phyloP scores from a whole-genome alignment of 2,329 filamentous ascomycete genomes.

The Monosporascus ibericus region DNA sequence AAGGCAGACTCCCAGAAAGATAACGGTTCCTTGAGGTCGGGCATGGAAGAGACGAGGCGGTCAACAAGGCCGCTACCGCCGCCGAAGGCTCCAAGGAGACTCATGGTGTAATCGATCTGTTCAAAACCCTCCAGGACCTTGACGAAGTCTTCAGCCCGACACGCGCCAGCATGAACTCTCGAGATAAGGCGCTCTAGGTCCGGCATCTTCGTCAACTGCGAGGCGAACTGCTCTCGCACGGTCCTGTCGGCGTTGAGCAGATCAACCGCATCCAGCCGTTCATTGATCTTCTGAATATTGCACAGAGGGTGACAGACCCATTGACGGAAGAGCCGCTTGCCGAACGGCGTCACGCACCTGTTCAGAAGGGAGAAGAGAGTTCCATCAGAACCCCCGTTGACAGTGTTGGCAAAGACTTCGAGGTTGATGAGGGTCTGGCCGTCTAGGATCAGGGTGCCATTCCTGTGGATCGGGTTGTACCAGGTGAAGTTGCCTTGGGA shows the following conservation, averaged over 20 bases:
- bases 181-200: conserved; percentile 93
- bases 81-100: conserved; percentile 65
- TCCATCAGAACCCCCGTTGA: conserved; percentile 76
- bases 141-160: conserved; percentile 86
- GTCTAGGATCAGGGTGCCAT: conserved; percentile 86
- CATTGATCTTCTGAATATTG: conserved; percentile 82
- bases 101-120: conserved; percentile 93
- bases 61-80: conserved; percentile 80
- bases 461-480: conserved; percentile 87
- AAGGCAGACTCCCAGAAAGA: conserved; percentile 89
- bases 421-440: conserved; percentile 96
- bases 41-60: conserved; percentile 78
- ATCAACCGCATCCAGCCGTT: conserved; percentile 85
- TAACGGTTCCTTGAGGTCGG: conserved; percentile 67
- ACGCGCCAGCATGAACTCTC: conserved; percentile 86
- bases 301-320: conserved; percentile 97
- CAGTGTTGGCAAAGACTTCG: conserved; percentile 92
- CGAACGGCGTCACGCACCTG: conserved; percentile 91
- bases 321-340: conserved; percentile 90
- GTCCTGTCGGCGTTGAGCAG: conserved; percentile 77
- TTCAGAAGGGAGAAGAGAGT: conserved; percentile 90
- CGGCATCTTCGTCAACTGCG: conserved; percentile 83
- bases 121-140: conserved; percentile 93
- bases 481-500: conserved; percentile 85
- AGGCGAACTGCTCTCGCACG: conserved; percentile 80